Evolutionary conservation across 129 eudicot species (phyloP).

Genomic region (Arctium lappa): DNA sequence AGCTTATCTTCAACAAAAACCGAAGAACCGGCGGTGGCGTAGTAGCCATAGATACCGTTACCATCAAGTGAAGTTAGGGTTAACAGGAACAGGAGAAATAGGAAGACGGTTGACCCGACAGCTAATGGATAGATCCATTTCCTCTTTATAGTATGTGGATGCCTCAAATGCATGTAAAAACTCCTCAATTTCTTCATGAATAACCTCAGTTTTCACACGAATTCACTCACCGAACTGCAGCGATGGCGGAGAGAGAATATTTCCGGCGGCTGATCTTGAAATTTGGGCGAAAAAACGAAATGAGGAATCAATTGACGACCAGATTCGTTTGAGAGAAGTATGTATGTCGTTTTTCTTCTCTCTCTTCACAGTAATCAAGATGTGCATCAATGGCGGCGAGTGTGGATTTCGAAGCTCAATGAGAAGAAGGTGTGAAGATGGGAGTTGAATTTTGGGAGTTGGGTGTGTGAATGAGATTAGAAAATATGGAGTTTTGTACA

Average conservation of each 20-base stretch:
- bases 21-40: constrained; percentile 17
- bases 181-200: constrained; percentile 49
- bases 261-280: constrained; percentile 16
- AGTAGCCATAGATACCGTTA: constrained; percentile 32
- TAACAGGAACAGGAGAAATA: constrained; percentile 40
- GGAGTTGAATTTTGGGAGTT: constrained; percentile 8
- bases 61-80: constrained; percentile 44
- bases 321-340: constrained; percentile 8
- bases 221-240: not conserved
- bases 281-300: constrained; percentile 5
- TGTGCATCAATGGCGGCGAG: constrained; percentile 25
- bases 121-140: constrained; percentile 68
- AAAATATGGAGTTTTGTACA: not conserved
- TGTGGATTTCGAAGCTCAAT: constrained; percentile 19
- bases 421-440: constrained; percentile 19
- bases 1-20: constrained; percentile 75
- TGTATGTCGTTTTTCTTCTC: constrained; percentile 13
- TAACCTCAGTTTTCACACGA: not conserved
- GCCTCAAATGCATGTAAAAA: constrained; percentile 39
- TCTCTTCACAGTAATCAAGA: constrained; percentile 4
- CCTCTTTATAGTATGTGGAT: constrained; percentile 38
- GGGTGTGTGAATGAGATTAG: constrained; percentile 18
- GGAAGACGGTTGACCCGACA: constrained; percentile 35
- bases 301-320: constrained; percentile 18
- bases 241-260: not conserved